Base-by-base conservation (phyloP, 495 filamentous ascomycete genomes). In the Xylaria cubensis region DNA sequence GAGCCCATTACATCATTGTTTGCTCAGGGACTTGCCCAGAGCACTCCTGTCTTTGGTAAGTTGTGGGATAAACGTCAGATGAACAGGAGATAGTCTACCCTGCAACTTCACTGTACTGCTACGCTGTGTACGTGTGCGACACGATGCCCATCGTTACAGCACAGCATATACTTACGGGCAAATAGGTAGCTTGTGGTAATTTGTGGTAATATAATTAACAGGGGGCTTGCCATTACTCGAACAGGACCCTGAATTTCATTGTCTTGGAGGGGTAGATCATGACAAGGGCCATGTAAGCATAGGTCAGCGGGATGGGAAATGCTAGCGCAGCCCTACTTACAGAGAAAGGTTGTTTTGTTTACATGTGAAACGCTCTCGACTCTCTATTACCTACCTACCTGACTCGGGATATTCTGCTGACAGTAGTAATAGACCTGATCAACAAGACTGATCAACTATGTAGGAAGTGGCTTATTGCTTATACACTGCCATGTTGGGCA, bases 1-100 rank as follows among this genome's bases (percentile, higher is more conserved):
- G 61, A 69, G 42, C 71, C 65, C 2, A 67, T 55, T 67, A 13
- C 65, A 55, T 67, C 48, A 55, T 67, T 67, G 50, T 44, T 67
- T 56, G 50, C 41, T 29, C 56, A 6, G 10, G 32, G 32, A 15
- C n/a, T 21, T 15, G 64, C 64, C 17, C 26, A 13, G 17, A 67
- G 32, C 46, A 17, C 42, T 17, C 13, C 61, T 26, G n/a, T 6
- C 21, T 19, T 10, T 48, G n/a, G 24, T 56, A 21, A 67, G 48
- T 32, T 67, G 65, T 53, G 10, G 13, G 21, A 12, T 4, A 42
- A 56, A 67, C 50, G 50, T 67, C 65, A 56, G 48, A 48, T 17
- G 17, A 50, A 67, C 48, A 39, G 36, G 13, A 44, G 50, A 67
- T 1, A 10, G 34, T n/a, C 17, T 67, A 39, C 29, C 29, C 64